Base-by-base conservation (phyloP, 1,284 basidiomycete genomes). In the Cryptococcus sp. region DNA sequence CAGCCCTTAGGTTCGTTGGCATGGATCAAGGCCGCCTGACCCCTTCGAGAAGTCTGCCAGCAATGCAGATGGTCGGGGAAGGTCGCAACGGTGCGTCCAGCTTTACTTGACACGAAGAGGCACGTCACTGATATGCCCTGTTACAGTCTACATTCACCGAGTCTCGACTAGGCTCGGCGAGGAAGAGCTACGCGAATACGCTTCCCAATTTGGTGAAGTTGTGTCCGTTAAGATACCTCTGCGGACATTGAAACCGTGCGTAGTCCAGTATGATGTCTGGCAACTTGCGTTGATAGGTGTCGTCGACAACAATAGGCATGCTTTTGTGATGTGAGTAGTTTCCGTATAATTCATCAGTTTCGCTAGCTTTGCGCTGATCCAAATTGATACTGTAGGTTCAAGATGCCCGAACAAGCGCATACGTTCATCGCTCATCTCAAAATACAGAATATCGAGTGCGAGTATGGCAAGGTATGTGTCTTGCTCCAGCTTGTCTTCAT, bases 291-390 rank as follows among this genome's bases (percentile, higher is more conserved):
- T 35, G 10, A 35, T 10, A 8, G 30, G 5, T 35, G 30, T 35
- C 8, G 10, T 35, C 30, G 30, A 35, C 30, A 35, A 35, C 13
- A 10, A 35, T 8, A 69, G 68, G 17, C 70, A 67, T 41, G 71
- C 65, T 23, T 70, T 71, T 49, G 66, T 73, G 20, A 64, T 71
- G 70, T 71, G 45, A 30, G 68, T 17, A 22, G n/a, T n/a, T 40
- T n/a, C 5, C 5, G 23, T 27, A 19, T n/a, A 13, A 3, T 11
- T 38, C 25, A 48, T 10, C 51, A 53, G 27, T 50, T 52, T 19
- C 23, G 50, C 19, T 41, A 42, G 19, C 19, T 20, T 15, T 20
- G n/a, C 8, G 45, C 41, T 52, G 23, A 48, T 22, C 27, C 17
- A 7, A 11, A 23, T 5, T 59, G 45, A 56, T 30, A 6, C 16